Evolutionary conservation across 116 monocot genomes (phyloP).

Genomic region (Papilionanthe hybrid): DNA sequence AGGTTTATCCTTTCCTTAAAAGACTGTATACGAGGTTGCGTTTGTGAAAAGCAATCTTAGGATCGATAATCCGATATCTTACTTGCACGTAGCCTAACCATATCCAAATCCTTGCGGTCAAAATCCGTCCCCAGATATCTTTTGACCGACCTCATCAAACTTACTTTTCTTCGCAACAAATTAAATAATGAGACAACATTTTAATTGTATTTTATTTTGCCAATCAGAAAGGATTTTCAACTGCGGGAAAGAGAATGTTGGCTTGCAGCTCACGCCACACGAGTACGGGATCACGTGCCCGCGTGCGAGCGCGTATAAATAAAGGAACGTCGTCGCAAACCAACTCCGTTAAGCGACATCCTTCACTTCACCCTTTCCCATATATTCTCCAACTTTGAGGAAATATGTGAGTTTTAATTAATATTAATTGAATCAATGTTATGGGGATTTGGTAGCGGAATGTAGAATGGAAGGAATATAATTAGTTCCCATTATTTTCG

Average conservation of each 20-base stretch:
- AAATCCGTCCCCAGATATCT: not conserved
- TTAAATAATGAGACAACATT: not conserved
- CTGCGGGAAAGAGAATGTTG: not conserved
- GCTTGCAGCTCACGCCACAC: constrained; percentile 6
- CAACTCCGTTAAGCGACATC: not conserved
- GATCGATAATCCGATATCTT: too few relatives aligned
- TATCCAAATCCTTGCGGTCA: not conserved
- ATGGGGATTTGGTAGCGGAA: not conserved
- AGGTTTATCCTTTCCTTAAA: too few relatives aligned
- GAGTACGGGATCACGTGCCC: constrained; percentile 7
- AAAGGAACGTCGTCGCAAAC: not conserved
- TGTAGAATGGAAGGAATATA: not conserved
- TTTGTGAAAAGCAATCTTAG: too few relatives aligned
- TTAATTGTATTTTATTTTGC: not conserved
- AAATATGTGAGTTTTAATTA: not conserved
- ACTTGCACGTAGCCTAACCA: not conserved
- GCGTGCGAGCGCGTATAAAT: not conserved
- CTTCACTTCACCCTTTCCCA: not conserved
- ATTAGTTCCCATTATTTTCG: too few relatives aligned
- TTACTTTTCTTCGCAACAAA: not conserved
- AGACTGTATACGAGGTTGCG: too few relatives aligned
- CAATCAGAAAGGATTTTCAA: not conserved
- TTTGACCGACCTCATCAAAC: not conserved
- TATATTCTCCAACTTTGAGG: not conserved
- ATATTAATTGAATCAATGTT: not conserved